Conservation (phyloP, 2,329 filamentous ascomycete genomes). For the Arachnopeziza araneosa region DNA sequence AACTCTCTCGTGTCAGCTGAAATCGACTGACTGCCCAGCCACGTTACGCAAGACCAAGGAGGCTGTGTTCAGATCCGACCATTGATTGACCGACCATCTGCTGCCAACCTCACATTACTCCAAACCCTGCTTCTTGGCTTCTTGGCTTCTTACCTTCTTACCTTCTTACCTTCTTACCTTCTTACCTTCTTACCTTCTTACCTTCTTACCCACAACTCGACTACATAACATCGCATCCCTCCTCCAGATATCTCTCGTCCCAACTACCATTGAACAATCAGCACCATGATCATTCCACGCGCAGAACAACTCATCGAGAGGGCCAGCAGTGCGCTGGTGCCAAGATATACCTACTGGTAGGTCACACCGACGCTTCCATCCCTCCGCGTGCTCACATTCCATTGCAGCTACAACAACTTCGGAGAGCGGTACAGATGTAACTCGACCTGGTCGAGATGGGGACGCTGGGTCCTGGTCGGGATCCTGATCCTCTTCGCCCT, state of each 20-base stretch:
- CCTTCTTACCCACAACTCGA: neutral
- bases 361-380: neutral
- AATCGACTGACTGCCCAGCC: too few species aligned
- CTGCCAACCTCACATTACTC: neutral
- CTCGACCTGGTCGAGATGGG: neutral
- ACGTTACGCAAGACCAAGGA: neutral
- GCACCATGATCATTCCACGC: neutral
- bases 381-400: neutral
- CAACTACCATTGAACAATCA: neutral
- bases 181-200: too few species aligned
- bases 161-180: too few species aligned
- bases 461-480: neutral
- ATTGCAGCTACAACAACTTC: neutral
- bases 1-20: too few species aligned
- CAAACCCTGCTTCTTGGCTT: neutral
- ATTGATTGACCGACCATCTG: neutral
- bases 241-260: neutral
- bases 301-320: neutral
- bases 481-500: neutral
- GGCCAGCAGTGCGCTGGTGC: neutral
- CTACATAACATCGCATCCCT: neutral
- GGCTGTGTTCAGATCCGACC: neutral
- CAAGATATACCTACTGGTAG: neutral
- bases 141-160: too few species aligned
- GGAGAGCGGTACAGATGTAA: neutral